Base-by-base conservation (phyloP, 2,329 filamentous ascomycete species). In the Penicillium sp. region DNA sequence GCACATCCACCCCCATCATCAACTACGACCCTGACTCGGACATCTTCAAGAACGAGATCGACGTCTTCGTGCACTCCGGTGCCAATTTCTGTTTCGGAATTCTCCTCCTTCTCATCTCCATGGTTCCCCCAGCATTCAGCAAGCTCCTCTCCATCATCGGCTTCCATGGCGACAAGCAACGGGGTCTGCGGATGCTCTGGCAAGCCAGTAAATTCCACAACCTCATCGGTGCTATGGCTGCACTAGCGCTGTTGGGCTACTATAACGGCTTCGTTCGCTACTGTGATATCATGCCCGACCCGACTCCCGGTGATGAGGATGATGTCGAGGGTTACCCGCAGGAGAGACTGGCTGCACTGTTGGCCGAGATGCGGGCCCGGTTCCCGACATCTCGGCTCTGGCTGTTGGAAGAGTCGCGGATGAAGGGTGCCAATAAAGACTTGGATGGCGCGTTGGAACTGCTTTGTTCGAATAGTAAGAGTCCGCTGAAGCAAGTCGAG, bases 111-210 rank as follows among this genome's bases (percentile, higher is more conserved):
- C 78, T 97, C 46, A 84, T 97, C n/a, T 95, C 89, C 10, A 87
- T 97, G 74, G 84, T 97, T 0, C 95, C 93, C 0, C 93, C 93
- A 0, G 83, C 91, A 0, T 95, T 97, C 68, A 86, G 82, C n/a
- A 87, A 83, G 48, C 80, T 98, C 1, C 78, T 97, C 3, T 88
- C 86, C 51, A 86, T 97, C 37, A 87, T 96, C 27, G 93, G 93
- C 1, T 97, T 97, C 72, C 84, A 82, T 53, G 93, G 93, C 28
- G 91, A 97, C 66, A 85, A 91, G 38, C 83, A 89, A 54, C 80
- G 86, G 33, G 93, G 91, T 8, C 78, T 96, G 28, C 78, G 80
- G 33, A 87, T 96, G 81, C 81, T 98, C 4, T 98, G 93, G 93
- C 84, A 88, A 66, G 88, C 89, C 10, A 90, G 89, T 20, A 83